Evolutionary conservation across 2,329 filamentous ascomycete species (phyloP), one percentile per base, ranked within the genome.

Genomic region (Sclerotinia minor): DNA sequence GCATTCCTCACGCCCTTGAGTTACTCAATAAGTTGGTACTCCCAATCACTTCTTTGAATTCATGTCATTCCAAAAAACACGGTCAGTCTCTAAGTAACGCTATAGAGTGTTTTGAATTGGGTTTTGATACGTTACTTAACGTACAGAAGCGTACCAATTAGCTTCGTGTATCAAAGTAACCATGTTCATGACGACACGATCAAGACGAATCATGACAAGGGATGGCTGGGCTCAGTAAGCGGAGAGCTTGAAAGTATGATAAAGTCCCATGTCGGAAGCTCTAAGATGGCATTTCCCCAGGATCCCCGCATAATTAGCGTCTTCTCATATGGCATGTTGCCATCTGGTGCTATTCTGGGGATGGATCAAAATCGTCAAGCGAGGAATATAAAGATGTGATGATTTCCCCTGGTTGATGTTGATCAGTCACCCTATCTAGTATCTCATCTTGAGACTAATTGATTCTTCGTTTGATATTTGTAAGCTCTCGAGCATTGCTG

Each of bases 301-400:
- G 59, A 67, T 65, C 68, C 55, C 68, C 68, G 61, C 68, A 64
- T 65, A 35, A 50, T 32, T 61, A 38, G 45, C 21, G 32, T 26
- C 8, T 38, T 50, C 19, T 38, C 45, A 61, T 17, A 41, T 59
- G 21, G 29, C 29, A 50, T 65, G 52, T 32, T 44, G 58, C 38
- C 38, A 41, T 41, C n/a, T 59, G 64, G n/a, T 50, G 19, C 44
- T 32, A n/a, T 50, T 29, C 47, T 53, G 29, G 35, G 29, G 29
- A 24, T 64, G 38, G 44, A 15, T 45, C 21, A 60, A 60, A n/a
- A n/a, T 19, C 11, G 32, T 35, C 26, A 59, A 11, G 64, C 19
- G 35, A 45, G 47, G 38, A 47, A 58, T 65, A 65, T 65, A 66
- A 41, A 66, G 53, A 66, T 52, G 53, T 32, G 64, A 59, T 17